Conservation (phyloP, 1,139 yeast species). For the Geotrichum fermentans region DNA sequence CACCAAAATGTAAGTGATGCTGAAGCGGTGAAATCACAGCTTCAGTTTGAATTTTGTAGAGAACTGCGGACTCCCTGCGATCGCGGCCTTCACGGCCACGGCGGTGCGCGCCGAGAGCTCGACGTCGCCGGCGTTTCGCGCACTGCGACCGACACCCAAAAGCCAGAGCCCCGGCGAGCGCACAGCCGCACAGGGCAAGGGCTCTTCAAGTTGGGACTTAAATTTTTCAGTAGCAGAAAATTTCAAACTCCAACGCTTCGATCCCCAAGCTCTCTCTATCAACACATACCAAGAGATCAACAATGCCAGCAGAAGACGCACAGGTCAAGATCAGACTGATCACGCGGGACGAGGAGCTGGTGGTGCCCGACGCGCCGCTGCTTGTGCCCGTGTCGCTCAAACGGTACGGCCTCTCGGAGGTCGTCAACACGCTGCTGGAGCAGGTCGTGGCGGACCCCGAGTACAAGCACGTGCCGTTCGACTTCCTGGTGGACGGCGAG, state of each 20-base stretch:
- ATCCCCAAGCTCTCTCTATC: no score
- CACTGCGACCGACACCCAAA: no score
- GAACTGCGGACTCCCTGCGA: no score
- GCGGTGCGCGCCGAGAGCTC: no score
- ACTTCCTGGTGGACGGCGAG: conserved; percentile 82
- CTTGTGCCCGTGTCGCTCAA: conserved; percentile 82
- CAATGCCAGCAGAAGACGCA: conserved; percentile 14
- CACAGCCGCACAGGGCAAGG: conserved; percentile 6
- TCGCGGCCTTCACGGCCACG: no score
- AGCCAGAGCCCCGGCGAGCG: no score
- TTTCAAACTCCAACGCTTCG: background rate
- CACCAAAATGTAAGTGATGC: background rate
- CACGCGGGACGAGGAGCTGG: conserved; percentile 78
- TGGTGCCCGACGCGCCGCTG: conserved; percentile 66
- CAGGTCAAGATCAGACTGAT: conserved; percentile 75
- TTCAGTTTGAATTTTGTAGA: no score
- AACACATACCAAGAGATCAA: no score
- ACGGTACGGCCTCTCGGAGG: conserved; percentile 88
- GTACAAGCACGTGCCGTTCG: conserved; percentile 72
- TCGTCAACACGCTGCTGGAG: conserved; percentile 79
- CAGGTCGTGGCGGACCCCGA: conserved; percentile 25
- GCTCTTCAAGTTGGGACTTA: background rate
- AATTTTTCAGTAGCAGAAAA: background rate
- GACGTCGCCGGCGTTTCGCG: no score
- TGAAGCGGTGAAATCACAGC: no score